These are phyloP conservation scores for Rhododendron williamsianum DNA, from an alignment of 148 eudicot species.

Conservation along the genomic window DNA sequence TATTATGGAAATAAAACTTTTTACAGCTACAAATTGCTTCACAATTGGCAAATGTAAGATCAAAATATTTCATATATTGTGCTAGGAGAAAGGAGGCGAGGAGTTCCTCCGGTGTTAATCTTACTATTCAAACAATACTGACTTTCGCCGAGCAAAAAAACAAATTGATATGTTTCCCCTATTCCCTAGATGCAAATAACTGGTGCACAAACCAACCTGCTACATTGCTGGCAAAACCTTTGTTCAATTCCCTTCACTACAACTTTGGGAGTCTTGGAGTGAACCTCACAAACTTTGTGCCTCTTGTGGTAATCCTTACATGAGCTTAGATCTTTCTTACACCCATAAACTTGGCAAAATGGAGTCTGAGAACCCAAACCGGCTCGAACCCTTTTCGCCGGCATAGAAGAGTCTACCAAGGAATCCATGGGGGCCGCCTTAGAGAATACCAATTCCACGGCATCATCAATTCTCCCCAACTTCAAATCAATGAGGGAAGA, in stretches of 20 bases:
- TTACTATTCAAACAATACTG: too few relatives aligned
- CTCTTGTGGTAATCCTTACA: constrained; percentile 38
- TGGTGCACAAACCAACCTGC: constrained; percentile 60
- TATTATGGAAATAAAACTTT: not conserved
- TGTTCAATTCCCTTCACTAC: constrained; percentile 80
- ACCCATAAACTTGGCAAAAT: constrained; percentile 42
- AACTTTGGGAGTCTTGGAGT: constrained; percentile 51
- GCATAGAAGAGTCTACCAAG: constrained; percentile 14
- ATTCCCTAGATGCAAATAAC: not conserved
- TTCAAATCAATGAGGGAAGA: constrained; percentile 36
- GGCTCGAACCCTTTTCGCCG: constrained; percentile 30
- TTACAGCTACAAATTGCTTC: not conserved
- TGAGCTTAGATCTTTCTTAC: constrained; percentile 40
- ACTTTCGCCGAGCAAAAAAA: too few relatives aligned
- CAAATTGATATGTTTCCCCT: not conserved
- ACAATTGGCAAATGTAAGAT: not conserved
- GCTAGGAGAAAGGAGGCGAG: too few relatives aligned
- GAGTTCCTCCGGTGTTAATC: too few relatives aligned
- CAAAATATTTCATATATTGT: not conserved
- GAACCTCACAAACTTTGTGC: constrained; percentile 51
- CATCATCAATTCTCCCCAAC: constrained; percentile 33
- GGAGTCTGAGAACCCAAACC: constrained; percentile 16
- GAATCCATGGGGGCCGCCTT: constrained; percentile 5
- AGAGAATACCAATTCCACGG: not conserved
- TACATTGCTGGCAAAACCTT: constrained; percentile 98